Base-by-base conservation (phyloP, 2,329 filamentous ascomycete genomes). In the Cylindrodendrum hubeiense region DNA sequence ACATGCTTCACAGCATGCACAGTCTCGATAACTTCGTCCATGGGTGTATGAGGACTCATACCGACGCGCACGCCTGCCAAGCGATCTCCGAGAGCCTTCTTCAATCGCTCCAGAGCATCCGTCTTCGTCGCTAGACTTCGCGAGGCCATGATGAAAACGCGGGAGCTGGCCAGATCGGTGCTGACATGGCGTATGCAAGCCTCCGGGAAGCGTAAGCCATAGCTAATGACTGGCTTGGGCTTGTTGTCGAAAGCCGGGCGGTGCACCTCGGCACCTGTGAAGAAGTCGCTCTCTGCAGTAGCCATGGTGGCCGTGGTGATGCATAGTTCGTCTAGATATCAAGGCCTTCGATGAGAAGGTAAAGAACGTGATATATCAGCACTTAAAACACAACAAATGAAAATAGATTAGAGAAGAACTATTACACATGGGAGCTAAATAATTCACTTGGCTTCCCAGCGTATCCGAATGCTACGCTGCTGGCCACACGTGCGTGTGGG, bases 31-130 rank as follows among this genome's bases (percentile, higher is more conserved):
- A 87, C 81, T 63, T 89, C 84, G 1, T 81, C 81, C 80, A 84
- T 87, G 4, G 83, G 79, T 2, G 85, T 87, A 70, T 89, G 87
- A 4, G 84, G 82, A 28, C 79, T 81, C 78, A 89, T 85, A 15
- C 34, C 34, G 34, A 39, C 8, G 34, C 15, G 8, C 7, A 39
- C 34, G 15, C 34, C 34, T 1, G 34, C 15, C 15, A 39, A 13
- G 15, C 34, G 34, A 39, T n/a, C 15, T 17, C 17, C 34, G 6
- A n/a, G 34, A 15, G 34, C 34, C 8, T 17, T n/a, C 17, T 39
- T 39, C 15, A 39, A 15, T 13, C 34, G 34, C 8, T 39, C 13
- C 15, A 39, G 15, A n/a, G 13, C 17, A 39, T 39, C 15, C 5
- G 17, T 39, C 15, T 39, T 34, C 10, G 15, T n/a, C 5, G 2